Percentiles rank a stretch among this genome's conserved stretches.
phyloP scores from a whole-genome alignment of 495 filamentous ascomycete species.

The Xylaria castorea region DNA sequence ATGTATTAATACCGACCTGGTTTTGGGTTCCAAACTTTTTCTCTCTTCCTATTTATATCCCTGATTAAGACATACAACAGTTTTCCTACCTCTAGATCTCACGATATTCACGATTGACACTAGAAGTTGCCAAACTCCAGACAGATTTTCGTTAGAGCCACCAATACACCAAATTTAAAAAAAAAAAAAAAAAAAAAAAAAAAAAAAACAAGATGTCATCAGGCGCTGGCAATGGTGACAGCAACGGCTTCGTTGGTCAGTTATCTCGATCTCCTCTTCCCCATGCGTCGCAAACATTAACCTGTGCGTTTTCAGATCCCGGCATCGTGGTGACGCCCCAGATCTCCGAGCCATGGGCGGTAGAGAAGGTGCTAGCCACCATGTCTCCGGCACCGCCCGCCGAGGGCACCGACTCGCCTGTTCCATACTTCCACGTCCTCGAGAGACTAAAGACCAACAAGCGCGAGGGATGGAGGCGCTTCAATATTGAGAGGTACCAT shows the following conservation, averaged over 20 bases:
- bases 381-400: slow-evolving; percentile 55
- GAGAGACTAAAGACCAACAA: slow-evolving; percentile 93
- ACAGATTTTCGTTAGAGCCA: neutral
- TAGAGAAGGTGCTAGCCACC: slow-evolving; percentile 56
- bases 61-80: neutral
- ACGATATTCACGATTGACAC: neutral
- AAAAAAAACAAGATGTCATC: slow-evolving; percentile 12
- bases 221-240: neutral
- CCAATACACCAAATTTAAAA: too few relatives aligned
- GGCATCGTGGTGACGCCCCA: slow-evolving; percentile 45
- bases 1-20: neutral
- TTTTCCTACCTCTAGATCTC: neutral
- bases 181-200: neutral
- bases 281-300: neutral
- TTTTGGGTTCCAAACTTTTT: neutral
- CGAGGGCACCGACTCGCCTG: slow-evolving; percentile 70
- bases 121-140: neutral
- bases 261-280: neutral
- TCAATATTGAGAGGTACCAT: slow-evolving; percentile 68
- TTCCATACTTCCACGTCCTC: slow-evolving; percentile 93
- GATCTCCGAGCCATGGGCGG: slow-evolving; percentile 52
- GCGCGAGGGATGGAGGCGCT: slow-evolving; percentile 93
- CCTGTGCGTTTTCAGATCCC: slow-evolving; percentile 28
- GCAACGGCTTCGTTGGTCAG: slow-evolving; percentile 27
- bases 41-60: neutral